These are phyloP conservation scores for Carex parvula DNA, from an alignment of 176 grass and related monocot genomes.

Conservation along the genomic window DNA sequence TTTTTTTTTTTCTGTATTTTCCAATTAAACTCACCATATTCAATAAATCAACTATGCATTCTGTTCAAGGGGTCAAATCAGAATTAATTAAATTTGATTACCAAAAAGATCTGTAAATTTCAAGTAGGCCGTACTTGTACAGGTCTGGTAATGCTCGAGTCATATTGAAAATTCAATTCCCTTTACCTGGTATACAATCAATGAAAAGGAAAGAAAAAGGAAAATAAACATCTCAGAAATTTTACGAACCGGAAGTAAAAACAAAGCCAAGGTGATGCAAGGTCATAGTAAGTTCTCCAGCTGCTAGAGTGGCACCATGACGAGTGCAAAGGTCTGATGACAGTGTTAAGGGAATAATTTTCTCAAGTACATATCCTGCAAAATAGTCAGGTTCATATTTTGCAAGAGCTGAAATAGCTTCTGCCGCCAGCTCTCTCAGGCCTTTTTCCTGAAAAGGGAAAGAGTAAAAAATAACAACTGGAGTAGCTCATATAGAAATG, in stretches of 20 bases:
- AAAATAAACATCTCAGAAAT: not conserved
- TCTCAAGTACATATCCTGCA: constrained; percentile 54
- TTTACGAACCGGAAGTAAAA: constrained; percentile 51
- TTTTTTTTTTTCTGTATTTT: not conserved
- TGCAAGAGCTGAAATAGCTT: constrained; percentile 77
- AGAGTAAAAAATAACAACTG: constrained; percentile 26
- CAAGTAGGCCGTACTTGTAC: not conserved
- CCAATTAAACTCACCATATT: not conserved
- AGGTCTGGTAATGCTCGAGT: not conserved
- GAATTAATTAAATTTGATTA: not conserved
- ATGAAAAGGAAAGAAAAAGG: not conserved
- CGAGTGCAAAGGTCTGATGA: constrained; percentile 89
- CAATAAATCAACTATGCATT: not conserved
- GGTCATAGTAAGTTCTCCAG: constrained; percentile 64
- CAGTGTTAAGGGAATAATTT: constrained; percentile 79
- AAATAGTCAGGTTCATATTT: constrained; percentile 83
- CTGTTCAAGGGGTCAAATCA: not conserved
- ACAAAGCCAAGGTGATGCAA: constrained; percentile 65
- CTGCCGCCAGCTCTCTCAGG: constrained; percentile 75
- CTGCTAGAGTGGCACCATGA: constrained; percentile 92
- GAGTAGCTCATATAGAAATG: not conserved
- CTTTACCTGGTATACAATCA: not conserved
- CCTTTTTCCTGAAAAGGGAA: constrained; percentile 66
- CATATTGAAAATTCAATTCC: constrained; percentile 2
- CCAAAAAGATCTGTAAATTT: not conserved